Evolutionary conservation across 106 monocot species (phyloP).

Genomic region (Xerophyta viscosa): DNA sequence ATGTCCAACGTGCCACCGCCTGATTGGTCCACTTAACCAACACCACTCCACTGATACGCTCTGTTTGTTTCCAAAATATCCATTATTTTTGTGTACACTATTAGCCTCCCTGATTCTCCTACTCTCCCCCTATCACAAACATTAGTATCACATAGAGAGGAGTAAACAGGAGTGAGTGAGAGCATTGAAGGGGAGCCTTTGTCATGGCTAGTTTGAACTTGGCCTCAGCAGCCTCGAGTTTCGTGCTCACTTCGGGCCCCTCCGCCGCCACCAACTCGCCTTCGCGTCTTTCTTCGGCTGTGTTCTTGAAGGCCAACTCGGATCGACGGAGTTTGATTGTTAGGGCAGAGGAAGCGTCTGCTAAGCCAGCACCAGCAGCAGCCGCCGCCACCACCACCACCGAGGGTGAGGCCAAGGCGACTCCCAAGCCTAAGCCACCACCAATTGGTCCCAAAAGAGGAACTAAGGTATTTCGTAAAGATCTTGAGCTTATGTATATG

Average conservation of each 20-base stretch:
- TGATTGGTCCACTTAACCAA: no score
- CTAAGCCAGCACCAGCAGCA: constrained; percentile 13
- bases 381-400: not conserved
- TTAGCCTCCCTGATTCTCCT: no score
- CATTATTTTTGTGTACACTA: no score
- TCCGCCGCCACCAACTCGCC: constrained; percentile 9
- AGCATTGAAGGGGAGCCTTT: no score
- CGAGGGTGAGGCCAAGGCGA: constrained; percentile 8
- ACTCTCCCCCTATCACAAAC: no score
- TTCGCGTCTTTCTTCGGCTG: constrained; percentile 10
- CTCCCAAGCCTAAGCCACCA: constrained; percentile 27
- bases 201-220: constrained; percentile 58
- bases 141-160: no score
- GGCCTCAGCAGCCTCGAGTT: constrained; percentile 59
- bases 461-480: constrained; percentile 31
- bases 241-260: constrained; percentile 29
- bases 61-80: no score
- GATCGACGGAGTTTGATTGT: constrained; percentile 31
- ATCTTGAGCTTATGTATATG: not conserved
- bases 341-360: constrained; percentile 45
- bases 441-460: constrained; percentile 76
- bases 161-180: no score
- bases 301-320: constrained; percentile 22
- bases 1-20: no score
- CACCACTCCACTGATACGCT: no score